Conservation (phyloP, 352 stramenopile genomes). For the Phytophthora brassicae region DNA sequence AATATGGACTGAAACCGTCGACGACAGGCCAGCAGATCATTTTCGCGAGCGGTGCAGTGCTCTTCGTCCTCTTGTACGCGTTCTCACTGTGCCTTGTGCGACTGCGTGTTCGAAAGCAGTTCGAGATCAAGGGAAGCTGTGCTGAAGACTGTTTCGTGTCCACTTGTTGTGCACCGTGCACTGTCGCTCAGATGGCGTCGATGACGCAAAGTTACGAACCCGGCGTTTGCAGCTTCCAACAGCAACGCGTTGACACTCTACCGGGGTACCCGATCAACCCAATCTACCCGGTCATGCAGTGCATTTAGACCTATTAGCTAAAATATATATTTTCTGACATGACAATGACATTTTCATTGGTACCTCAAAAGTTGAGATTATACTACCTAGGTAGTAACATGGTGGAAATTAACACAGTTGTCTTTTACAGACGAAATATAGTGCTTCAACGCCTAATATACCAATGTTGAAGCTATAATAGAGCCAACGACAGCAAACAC, state of each 20-base stretch:
- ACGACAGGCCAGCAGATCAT: constrained; percentile 18
- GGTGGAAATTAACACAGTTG: too few relatives aligned
- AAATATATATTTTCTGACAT: not conserved
- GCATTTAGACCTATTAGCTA: constrained; percentile 18
- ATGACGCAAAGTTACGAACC: constrained; percentile 58
- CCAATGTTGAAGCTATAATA: too few relatives aligned
- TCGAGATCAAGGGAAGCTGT: constrained; percentile 41
- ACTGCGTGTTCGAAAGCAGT: constrained; percentile 34
- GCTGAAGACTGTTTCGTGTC: constrained; percentile 19
- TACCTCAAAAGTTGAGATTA: too few relatives aligned
- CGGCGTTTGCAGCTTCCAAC: constrained; percentile 42
- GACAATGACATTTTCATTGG: too few relatives aligned
- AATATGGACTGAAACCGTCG: constrained; percentile 7
- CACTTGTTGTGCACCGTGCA: constrained; percentile 42
- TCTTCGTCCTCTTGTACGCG: constrained; percentile 26
- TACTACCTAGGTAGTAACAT: too few relatives aligned
- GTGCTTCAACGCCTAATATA: too few relatives aligned
- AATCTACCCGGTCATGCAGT: constrained; percentile 5
- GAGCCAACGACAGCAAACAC: too few relatives aligned
- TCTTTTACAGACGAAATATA: too few relatives aligned
- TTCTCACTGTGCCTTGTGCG: constrained; percentile 37
- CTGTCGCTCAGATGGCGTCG: constrained; percentile 59
- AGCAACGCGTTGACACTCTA: constrained; percentile 15
- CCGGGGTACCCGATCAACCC: constrained; percentile 27
- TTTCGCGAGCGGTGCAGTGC: constrained; percentile 19